Evolutionary conservation across 345 rosid genomes (phyloP).

Genomic region (Lagerstroemia speciosa): DNA sequence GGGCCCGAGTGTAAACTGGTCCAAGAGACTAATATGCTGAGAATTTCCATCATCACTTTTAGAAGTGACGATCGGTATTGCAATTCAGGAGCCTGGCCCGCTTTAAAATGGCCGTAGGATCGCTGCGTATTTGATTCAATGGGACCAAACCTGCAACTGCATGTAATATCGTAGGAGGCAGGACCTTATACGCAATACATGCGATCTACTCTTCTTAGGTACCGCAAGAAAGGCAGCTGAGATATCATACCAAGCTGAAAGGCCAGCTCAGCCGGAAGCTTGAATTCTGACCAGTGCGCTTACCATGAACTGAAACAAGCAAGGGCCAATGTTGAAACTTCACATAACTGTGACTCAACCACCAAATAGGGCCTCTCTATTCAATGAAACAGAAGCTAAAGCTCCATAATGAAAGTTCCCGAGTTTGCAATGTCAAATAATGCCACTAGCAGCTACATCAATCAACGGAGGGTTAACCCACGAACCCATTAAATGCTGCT

Average conservation of each 20-base stretch:
- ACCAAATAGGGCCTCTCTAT: background rate
- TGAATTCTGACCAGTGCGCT: background rate
- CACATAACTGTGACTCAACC: background rate
- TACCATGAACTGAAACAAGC: background rate
- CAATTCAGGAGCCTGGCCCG: too few species aligned
- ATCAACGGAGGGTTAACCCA: background rate
- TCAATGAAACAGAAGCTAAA: constrained; percentile 1
- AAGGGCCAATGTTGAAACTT: background rate
- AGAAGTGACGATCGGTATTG: too few species aligned
- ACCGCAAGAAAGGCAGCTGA: background rate
- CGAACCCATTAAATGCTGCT: constrained; percentile 3
- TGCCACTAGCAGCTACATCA: background rate
- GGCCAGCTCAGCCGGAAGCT: background rate
- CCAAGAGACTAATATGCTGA: too few species aligned
- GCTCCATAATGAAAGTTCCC: background rate
- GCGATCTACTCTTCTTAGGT: too few species aligned
- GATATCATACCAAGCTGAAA: too few species aligned
- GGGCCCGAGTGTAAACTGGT: too few species aligned
- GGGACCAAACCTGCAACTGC: too few species aligned
- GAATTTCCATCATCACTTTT: too few species aligned
- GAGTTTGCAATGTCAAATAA: background rate
- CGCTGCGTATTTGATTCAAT: too few species aligned
- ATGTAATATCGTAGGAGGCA: too few species aligned
- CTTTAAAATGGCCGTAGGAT: too few species aligned
- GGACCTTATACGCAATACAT: too few species aligned